These are phyloP conservation scores for Erodium trifolium DNA, from an alignment of 441 rosid genomes.

Conservation along the genomic window DNA sequence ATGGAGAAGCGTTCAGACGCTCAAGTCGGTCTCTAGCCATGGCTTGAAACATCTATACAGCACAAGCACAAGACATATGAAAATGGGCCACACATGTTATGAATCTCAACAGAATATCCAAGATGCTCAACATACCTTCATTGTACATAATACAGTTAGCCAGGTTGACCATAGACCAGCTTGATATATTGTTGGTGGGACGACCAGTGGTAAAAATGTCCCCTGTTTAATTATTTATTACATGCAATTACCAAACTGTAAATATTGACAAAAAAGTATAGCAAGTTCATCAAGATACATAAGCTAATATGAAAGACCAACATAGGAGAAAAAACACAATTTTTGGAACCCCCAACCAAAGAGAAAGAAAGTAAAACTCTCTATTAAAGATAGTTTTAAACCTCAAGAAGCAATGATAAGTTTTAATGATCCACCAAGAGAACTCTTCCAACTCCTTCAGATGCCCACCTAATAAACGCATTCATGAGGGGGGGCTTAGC, in stretches of 20 bases:
- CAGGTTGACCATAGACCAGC: conserved; percentile 82
- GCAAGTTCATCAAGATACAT: conserved; percentile 1
- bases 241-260: conserved; percentile 7
- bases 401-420: neutral
- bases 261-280: conserved; percentile 8
- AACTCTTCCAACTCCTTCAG: conserved; percentile 2
- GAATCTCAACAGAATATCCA: conserved; percentile 30
- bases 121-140: conserved; percentile 79
- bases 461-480: neutral
- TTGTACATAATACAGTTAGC: conserved; percentile 75
- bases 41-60: conserved; percentile 92
- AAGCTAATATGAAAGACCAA: neutral
- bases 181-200: conserved; percentile 80
- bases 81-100: neutral
- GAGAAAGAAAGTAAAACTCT: neutral
- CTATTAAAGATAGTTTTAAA: neutral
- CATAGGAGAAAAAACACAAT: neutral
- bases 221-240: conserved; percentile 44
- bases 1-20: conserved; percentile 88
- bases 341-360: neutral
- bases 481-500: neutral
- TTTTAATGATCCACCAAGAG: neutral
- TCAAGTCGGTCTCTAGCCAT: conserved; percentile 97
- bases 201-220: conserved; percentile 75
- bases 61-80: neutral